Conservation (phyloP, 2,329 filamentous ascomycete species). For the Sclerotinia sclerotiorum region DNA sequence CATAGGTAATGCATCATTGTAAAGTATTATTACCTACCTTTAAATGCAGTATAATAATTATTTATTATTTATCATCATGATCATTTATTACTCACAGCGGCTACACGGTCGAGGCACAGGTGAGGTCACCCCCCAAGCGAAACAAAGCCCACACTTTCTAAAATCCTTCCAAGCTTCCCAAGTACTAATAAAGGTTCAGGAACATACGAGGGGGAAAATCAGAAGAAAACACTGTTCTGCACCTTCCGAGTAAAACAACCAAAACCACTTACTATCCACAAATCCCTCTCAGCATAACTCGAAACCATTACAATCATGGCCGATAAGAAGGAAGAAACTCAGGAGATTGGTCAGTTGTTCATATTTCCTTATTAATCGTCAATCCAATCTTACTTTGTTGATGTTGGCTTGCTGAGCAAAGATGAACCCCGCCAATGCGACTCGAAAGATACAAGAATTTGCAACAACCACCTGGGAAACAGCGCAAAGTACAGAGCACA, state of each 20-base stretch:
- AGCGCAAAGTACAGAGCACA: no score
- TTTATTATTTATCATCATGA: background rate
- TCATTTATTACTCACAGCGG: no score
- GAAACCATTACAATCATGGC: constrained; percentile 41
- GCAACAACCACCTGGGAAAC: background rate
- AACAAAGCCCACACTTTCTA: constrained; percentile 14
- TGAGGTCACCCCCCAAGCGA: constrained; percentile 22
- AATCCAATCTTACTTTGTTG: constrained; percentile 32
- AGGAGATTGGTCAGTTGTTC: constrained; percentile 44
- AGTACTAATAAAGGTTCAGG: background rate
- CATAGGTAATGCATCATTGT: background rate
- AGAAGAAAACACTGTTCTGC: constrained; percentile 2
- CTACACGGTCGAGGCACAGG: background rate
- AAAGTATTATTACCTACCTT: background rate
- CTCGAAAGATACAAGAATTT: constrained; percentile 20
- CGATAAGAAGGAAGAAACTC: constrained; percentile 44
- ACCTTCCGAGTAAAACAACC: background rate
- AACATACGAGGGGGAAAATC: constrained; percentile 7
- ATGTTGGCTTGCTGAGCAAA: constrained; percentile 28
- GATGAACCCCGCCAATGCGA: constrained; percentile 39
- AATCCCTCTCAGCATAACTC: background rate
- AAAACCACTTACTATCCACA: background rate
- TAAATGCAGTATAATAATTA: background rate
- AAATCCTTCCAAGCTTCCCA: constrained; percentile 1
- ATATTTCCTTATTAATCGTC: constrained; percentile 23